Evolutionary conservation across 441 rosid genomes (phyloP).

Genomic region (Pelargonium fulgidum): DNA sequence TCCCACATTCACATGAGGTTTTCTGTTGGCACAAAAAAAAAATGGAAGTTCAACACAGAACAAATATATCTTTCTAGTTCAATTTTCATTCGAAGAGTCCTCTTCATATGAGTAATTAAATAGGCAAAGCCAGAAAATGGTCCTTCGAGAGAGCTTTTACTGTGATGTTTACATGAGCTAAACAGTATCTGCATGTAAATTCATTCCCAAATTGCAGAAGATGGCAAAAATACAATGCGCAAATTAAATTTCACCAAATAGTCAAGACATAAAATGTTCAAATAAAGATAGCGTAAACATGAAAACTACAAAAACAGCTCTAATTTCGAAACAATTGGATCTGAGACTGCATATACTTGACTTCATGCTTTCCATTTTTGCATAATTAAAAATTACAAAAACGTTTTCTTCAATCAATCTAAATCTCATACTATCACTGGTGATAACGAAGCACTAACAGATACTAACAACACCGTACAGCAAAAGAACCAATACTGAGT

Average conservation of each 20-base stretch:
- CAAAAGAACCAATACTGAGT: not conserved
- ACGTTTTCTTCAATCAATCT: no score
- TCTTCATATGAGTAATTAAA: no score
- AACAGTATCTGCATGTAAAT: not conserved
- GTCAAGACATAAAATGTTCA: no score
- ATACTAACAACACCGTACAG: not conserved
- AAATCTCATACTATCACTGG: no score
- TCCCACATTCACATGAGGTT: conserved; percentile 97
- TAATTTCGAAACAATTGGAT: not conserved
- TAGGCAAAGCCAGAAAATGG: no score
- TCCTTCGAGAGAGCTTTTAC: no score
- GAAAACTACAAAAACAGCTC: not conserved
- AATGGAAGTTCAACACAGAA: not conserved
- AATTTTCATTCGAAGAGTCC: not conserved
- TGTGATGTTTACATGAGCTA: not conserved
- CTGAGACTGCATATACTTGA: not conserved
- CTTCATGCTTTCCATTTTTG: no score
- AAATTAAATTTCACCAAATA: no score
- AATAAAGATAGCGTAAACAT: not conserved
- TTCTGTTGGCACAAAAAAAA: conserved; percentile 35
- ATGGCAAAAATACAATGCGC: no score
- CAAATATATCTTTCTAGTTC: not conserved
- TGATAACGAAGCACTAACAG: no score
- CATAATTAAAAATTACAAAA: no score
- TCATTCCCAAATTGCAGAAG: no score